Conservation (phyloP, 2,329 filamentous ascomycete species). For the Pseudogymnoascus sp. region DNA sequence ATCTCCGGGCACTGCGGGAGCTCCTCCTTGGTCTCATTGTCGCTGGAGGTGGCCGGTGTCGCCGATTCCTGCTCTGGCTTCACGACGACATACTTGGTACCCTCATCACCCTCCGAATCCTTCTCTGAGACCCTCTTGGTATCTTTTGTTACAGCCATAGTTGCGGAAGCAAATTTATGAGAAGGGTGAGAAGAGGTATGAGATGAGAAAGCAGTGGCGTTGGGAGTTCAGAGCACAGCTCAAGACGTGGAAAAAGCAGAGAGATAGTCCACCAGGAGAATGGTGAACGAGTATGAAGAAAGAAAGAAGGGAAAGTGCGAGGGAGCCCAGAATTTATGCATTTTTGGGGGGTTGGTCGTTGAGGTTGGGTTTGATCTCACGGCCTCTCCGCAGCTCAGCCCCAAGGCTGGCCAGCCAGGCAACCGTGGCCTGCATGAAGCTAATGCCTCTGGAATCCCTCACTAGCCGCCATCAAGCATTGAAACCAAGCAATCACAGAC, state of each 20-base stretch:
- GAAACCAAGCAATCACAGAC: background rate
- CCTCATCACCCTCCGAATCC: constrained; percentile 10
- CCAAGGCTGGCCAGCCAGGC: constrained; percentile 4
- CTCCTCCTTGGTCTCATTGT: constrained; percentile 14
- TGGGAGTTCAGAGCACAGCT: background rate
- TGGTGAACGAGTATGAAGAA: background rate
- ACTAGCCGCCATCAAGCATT: background rate
- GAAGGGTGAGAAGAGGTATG: background rate
- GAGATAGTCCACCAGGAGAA: background rate
- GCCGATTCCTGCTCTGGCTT: constrained; percentile 14
- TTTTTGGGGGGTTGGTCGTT: background rate
- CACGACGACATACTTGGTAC: constrained; percentile 18
- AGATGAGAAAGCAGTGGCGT: background rate
- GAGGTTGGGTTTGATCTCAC: background rate
- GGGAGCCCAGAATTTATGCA: background rate
- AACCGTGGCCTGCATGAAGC: constrained; percentile 4
- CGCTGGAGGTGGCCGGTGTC: constrained; percentile 13
- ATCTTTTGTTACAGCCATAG: constrained; percentile 10
- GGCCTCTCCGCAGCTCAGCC: constrained; percentile 2
- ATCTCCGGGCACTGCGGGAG: constrained; percentile 19
- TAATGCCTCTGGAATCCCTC: background rate
- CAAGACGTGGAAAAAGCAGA: background rate
- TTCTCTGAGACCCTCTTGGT: background rate
- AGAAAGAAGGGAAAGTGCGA: background rate
- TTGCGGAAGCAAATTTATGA: background rate